phyloP scores from a whole-genome alignment of 1,139 yeast genomes.

The Pichia sp. region DNA sequence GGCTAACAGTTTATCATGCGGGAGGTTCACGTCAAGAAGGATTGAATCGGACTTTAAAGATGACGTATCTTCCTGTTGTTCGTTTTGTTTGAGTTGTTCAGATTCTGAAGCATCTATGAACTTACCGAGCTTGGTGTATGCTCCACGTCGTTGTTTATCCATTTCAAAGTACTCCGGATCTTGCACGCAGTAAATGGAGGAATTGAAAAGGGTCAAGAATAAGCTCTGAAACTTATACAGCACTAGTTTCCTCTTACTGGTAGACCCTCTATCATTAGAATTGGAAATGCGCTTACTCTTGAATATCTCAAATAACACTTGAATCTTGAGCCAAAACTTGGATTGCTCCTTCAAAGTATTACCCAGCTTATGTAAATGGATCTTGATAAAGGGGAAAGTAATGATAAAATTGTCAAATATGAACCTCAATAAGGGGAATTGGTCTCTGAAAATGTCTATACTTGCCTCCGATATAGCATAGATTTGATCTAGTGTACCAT shows the following conservation, averaged over 20 bases:
- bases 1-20: conserved; percentile 1
- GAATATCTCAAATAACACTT: conserved; percentile 72
- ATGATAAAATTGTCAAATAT: conserved; percentile 55
- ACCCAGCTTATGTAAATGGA: conserved; percentile 25
- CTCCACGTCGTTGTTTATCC: conserved; percentile 30
- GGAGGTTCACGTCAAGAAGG: conserved; percentile 5
- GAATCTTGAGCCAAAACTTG: conserved; percentile 76
- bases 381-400: conserved; percentile 67
- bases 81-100: conserved; percentile 2
- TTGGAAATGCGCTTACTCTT: conserved; percentile 63
- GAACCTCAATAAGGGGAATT: conserved; percentile 62
- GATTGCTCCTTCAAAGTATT: conserved; percentile 23
- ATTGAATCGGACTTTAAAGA: conserved; percentile 1
- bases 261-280: conserved; percentile 62
- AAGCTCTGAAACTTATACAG: conserved; percentile 55
- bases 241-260: conserved; percentile 64
- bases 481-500: conserved; percentile 11
- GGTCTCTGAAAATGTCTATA: conserved; percentile 22
- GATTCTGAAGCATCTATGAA: conserved; percentile 33
- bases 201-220: conserved; percentile 61
- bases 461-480: conserved; percentile 14
- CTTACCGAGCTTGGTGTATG: conserved; percentile 47
- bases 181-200: conserved; percentile 60
- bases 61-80: conserved; percentile 11
- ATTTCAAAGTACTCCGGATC: conserved; percentile 44